Conservation (phyloP, 1,284 basidiomycete genomes). For the Apiotrichum veenhuisii region DNA sequence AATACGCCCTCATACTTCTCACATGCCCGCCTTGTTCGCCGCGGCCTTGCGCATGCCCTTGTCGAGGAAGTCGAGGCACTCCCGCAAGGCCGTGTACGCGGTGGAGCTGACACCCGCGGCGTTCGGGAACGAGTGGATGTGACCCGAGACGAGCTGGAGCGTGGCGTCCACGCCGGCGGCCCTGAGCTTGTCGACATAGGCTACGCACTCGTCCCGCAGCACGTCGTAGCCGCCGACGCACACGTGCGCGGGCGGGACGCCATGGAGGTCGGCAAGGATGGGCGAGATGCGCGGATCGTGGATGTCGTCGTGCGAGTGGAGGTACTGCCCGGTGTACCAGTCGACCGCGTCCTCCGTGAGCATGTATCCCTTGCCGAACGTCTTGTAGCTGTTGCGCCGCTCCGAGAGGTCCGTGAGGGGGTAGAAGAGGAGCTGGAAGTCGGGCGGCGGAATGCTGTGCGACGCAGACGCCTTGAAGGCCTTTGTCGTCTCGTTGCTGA, state of each 20-base stretch:
- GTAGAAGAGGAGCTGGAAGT: not conserved
- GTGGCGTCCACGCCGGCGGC: not conserved
- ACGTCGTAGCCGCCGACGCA: not conserved
- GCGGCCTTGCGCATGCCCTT: not conserved
- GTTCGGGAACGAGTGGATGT: not conserved
- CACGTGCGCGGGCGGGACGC: not conserved
- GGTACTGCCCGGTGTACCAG: not conserved
- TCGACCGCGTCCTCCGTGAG: not conserved
- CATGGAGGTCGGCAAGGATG: not conserved
- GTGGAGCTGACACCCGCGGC: not conserved
- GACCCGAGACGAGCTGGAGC: not conserved
- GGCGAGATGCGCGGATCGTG: not conserved
- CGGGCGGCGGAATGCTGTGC: not conserved
- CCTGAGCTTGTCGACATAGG: not conserved
- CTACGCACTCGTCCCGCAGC: not conserved
- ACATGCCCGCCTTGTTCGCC: too few species aligned
- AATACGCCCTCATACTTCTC: too few species aligned
- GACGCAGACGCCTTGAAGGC: not conserved
- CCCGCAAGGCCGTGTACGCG: not conserved
- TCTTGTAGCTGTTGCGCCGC: not conserved
- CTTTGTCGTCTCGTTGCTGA: not conserved
- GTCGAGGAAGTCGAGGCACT: not conserved
- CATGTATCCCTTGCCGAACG: not conserved
- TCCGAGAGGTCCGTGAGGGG: not conserved
- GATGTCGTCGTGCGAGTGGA: not conserved